Percentiles rank a stretch among this genome's conserved stretches.
Conservation (phyloP, 192 early-diverging fungal species). For the Glomus cerebriforme region DNA sequence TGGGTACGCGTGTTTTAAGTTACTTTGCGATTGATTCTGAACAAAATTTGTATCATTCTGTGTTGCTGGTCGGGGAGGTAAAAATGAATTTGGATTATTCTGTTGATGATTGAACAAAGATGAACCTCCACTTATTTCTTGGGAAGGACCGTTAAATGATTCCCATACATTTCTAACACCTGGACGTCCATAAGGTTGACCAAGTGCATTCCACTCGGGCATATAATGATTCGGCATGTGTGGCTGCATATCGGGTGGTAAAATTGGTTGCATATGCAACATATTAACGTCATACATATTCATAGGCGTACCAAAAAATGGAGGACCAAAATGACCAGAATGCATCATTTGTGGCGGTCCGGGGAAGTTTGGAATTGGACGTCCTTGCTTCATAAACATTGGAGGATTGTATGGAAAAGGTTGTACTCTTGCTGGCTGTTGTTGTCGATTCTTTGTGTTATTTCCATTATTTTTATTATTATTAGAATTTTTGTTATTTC, state of each 20-base stretch:
- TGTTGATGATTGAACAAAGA: background rate
- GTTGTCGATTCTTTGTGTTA: slow-evolving; percentile 11
- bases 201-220: slow-evolving; percentile 13
- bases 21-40: background rate
- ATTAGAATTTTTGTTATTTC: slow-evolving; percentile 23
- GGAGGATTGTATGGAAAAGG: slow-evolving; percentile 1
- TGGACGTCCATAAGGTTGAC: slow-evolving; percentile 1
- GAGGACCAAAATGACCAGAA: background rate
- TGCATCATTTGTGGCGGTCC: background rate
- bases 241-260: slow-evolving; percentile 10
- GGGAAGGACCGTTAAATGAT: slow-evolving; percentile 1
- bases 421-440: slow-evolving; percentile 13
- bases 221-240: slow-evolving; percentile 2
- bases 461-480: slow-evolving; percentile 22
- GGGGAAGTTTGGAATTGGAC: slow-evolving; percentile 13
- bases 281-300: slow-evolving; percentile 11
- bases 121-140: background rate
- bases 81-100: slow-evolving; percentile 1
- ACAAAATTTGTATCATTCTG: background rate
- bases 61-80: background rate
- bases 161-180: slow-evolving; percentile 19
- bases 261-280: background rate
- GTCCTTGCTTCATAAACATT: slow-evolving; percentile 16
- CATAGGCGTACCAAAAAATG: background rate
- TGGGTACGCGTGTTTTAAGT: background rate